A percentile compares a stretch with the other conserved stretches of the same genome.
Conservation (phyloP, 495 filamentous ascomycete species). For the Podospora sp. region DNA sequence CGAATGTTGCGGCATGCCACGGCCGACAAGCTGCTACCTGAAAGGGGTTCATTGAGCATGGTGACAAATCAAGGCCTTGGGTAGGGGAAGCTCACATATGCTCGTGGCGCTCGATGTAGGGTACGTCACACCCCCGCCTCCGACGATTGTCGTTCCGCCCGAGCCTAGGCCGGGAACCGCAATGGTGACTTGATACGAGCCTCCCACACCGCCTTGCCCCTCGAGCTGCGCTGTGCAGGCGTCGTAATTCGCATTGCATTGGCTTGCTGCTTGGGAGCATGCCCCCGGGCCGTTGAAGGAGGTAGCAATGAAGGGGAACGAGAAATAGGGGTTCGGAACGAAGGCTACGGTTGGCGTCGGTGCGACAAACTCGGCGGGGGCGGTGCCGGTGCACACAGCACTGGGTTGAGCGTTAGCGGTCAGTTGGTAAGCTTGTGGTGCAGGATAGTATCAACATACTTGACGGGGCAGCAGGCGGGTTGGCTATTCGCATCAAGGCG, state of each 20-base stretch:
- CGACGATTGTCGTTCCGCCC: slow-evolving; percentile 47
- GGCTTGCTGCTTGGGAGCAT: slow-evolving; percentile 66
- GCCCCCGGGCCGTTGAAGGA: slow-evolving; percentile 62
- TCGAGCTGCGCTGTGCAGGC: slow-evolving; percentile 63
- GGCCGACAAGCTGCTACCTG: slow-evolving; percentile 36
- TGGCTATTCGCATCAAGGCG: slow-evolving; percentile 43
- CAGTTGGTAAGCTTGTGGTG: not conserved
- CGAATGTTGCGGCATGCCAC: slow-evolving; percentile 33
- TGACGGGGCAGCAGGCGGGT: slow-evolving; percentile 50
- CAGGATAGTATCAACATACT: slow-evolving; percentile 34
- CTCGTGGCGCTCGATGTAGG: slow-evolving; percentile 56
- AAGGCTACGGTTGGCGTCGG: slow-evolving; percentile 41
- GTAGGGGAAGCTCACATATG: slow-evolving; percentile 53
- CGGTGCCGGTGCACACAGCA: slow-evolving; percentile 50
- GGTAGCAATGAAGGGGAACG: slow-evolving; percentile 69
- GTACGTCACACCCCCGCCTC: slow-evolving; percentile 35
- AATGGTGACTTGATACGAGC: slow-evolving; percentile 61
- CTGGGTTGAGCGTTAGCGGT: slow-evolving; percentile 23
- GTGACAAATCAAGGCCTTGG: not conserved
- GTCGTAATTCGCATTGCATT: slow-evolving; percentile 65
- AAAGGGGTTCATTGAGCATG: not conserved
- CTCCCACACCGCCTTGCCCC: slow-evolving; percentile 51
- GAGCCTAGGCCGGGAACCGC: slow-evolving; percentile 56
- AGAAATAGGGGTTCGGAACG: slow-evolving; percentile 60
- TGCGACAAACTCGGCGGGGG: slow-evolving; percentile 50